These are phyloP conservation scores for Aspergillus niger DNA, from an alignment of 2,329 filamentous ascomycete genomes.

Conservation along the genomic window DNA sequence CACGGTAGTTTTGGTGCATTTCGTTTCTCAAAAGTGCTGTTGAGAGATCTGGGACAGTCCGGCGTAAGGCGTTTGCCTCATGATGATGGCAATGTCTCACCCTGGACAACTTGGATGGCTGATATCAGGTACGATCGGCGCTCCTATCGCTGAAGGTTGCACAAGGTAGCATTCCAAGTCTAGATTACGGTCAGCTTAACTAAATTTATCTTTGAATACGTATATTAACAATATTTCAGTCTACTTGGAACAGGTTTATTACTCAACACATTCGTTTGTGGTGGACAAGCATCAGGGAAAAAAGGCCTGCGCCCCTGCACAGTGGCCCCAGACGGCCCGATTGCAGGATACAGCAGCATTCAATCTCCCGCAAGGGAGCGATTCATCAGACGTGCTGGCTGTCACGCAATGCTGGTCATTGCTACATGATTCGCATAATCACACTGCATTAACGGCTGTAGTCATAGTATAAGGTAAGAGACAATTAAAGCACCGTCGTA, in stretches of 20 bases:
- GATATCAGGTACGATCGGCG: neutral
- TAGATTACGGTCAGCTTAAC: neutral
- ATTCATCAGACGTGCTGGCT: neutral
- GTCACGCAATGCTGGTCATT: neutral
- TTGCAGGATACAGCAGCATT: neutral
- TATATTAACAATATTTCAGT: neutral
- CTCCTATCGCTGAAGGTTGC: neutral
- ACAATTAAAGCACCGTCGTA: too few relatives aligned
- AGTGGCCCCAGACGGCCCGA: neutral
- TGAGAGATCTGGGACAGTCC: neutral
- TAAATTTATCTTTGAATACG: neutral
- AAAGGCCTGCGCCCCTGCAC: neutral
- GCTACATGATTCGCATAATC: too few relatives aligned
- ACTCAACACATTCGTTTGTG: too few relatives aligned
- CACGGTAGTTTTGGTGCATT: neutral
- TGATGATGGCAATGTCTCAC: neutral
- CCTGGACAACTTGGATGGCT: neutral
- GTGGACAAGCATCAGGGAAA: too few relatives aligned
- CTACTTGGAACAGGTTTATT: too few relatives aligned
- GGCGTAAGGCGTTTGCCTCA: neutral
- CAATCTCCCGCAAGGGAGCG: neutral
- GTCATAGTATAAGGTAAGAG: neutral
- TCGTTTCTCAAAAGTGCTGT: too few relatives aligned
- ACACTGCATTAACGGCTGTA: too few relatives aligned
- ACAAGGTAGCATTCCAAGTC: neutral